Base-by-base conservation (phyloP, 805 yeast genomes). In the Hanseniaspora thailandica region DNA sequence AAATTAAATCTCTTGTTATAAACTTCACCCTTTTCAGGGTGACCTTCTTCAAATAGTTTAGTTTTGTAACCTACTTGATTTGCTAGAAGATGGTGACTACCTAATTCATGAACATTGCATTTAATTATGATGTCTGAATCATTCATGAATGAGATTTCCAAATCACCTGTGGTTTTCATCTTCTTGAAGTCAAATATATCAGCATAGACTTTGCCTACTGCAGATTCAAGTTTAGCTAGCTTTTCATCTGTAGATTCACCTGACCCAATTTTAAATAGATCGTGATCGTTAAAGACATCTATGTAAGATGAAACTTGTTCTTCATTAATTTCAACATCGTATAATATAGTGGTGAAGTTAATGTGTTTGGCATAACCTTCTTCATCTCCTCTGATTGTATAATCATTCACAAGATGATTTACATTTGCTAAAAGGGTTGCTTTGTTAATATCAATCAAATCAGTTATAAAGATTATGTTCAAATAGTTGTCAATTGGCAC, bases 31-130 rank as follows among this genome's bases (percentile, higher is more conserved):
- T 35, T 19, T 35, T 48, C 47, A 7, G 36, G 35, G 9, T 48
- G 26, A 2, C 35, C 30, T 1, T 2, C 17, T 4, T 38, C 26
- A 34, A 22, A 48, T 3, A 17, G 13, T 9, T 48, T 48, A 4
- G 46, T 40, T 5, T 33, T 40, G 23, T 23, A 33, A 17, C 28
- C 28, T 7, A 4, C 13, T 28, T 35, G 25, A 6, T 22, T 34
- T 5, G 12, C 38, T 23, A 31, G 34, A n/a, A 40, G 23, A 17
- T 35, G 25, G 22, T 13, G 22, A 5, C 45, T 39, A 3, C 35
- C 43, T 20, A 48, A 20, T 13, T 25, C 22, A 33, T 48, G 23
- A 30, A 48, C 43, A 40, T 48, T 40, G 40, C 52, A 48, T 15
- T 26, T 17, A 6, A 48, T 15, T 22, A 19, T 39, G 13, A 41